Evolutionary conservation across 768 basidiomycete species (phyloP).

Genomic region (Pulveroboletus sp.): DNA sequence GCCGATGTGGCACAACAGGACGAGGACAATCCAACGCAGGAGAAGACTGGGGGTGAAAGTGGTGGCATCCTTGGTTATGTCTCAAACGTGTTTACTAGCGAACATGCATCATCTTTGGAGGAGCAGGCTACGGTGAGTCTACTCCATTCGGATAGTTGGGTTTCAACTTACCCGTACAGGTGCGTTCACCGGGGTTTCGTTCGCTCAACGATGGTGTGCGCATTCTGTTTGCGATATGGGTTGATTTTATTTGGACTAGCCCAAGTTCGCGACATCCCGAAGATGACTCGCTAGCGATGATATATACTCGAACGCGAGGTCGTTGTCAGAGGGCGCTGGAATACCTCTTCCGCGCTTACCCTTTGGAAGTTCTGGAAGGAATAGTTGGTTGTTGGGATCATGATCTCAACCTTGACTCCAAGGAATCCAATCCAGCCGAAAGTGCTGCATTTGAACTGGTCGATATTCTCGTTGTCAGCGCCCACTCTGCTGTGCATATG

Average conservation of each 20-base stretch:
- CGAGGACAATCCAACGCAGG: constrained; percentile 50
- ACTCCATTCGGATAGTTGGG: neutral
- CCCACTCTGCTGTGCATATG: constrained; percentile 84
- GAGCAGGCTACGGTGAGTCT: constrained; percentile 55
- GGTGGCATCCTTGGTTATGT: constrained; percentile 83
- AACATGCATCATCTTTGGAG: constrained; percentile 45
- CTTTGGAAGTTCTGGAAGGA: constrained; percentile 78
- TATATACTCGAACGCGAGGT: constrained; percentile 59
- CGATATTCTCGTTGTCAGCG: constrained; percentile 77
- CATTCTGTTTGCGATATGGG: constrained; percentile 76
- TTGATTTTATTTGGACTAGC: constrained; percentile 47
- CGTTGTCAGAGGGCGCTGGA: constrained; percentile 80
- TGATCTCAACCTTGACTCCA: constrained; percentile 42
- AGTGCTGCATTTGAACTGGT: constrained; percentile 74
- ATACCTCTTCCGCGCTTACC: constrained; percentile 75
- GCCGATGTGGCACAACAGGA: constrained; percentile 46
- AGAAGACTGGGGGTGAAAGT: constrained; percentile 49
- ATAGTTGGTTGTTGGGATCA: constrained; percentile 79
- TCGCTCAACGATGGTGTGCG: constrained; percentile 78
- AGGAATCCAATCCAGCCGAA: constrained; percentile 38
- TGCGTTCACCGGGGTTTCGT: constrained; percentile 69
- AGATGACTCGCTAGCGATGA: constrained; percentile 63
- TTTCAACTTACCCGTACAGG: constrained; percentile 28
- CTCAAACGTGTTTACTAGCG: constrained; percentile 84
- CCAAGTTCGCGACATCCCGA: constrained; percentile 45